These are phyloP conservation scores for Citrus inodora DNA, from an alignment of 345 rosid species.

Conservation along the genomic window DNA sequence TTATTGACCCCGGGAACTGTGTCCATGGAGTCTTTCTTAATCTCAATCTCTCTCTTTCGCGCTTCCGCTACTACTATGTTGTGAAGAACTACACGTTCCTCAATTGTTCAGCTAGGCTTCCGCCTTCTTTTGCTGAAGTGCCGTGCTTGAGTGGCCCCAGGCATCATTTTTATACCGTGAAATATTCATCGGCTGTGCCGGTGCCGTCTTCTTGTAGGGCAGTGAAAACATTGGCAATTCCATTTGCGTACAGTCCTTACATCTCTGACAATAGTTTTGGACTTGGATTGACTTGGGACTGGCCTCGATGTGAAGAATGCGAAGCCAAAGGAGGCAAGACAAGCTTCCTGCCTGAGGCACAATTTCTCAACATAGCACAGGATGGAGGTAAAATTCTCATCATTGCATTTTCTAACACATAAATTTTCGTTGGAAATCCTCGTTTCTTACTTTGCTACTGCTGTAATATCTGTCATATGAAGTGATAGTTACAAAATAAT, in stretches of 20 bases:
- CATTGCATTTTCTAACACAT: neutral
- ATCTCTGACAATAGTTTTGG: constrained; percentile 55
- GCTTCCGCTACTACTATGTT: constrained; percentile 42
- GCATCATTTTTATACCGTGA: constrained; percentile 44
- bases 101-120: constrained; percentile 42
- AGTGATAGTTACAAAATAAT: no score
- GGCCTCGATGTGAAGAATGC: constrained; percentile 17
- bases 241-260: constrained; percentile 51
- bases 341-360: neutral
- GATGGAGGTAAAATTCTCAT: neutral
- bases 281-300: constrained; percentile 56
- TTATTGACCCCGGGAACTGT: constrained; percentile 49
- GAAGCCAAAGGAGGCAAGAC: neutral
- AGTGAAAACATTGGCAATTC: constrained; percentile 51
- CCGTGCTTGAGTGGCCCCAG: constrained; percentile 49
- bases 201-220: constrained; percentile 28
- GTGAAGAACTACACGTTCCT: constrained; percentile 50
- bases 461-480: no score
- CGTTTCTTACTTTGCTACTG: neutral
- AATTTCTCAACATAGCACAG: neutral
- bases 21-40: constrained; percentile 57
- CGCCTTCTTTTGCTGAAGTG: constrained; percentile 29
- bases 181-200: constrained; percentile 22
- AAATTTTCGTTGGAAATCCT: neutral
- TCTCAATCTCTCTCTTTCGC: constrained; percentile 52